Evolutionary conservation across 169 alveolate genomes (phyloP), one percentile per base, ranked within the genome.

Genomic region (Eimeria tenella): DNA sequence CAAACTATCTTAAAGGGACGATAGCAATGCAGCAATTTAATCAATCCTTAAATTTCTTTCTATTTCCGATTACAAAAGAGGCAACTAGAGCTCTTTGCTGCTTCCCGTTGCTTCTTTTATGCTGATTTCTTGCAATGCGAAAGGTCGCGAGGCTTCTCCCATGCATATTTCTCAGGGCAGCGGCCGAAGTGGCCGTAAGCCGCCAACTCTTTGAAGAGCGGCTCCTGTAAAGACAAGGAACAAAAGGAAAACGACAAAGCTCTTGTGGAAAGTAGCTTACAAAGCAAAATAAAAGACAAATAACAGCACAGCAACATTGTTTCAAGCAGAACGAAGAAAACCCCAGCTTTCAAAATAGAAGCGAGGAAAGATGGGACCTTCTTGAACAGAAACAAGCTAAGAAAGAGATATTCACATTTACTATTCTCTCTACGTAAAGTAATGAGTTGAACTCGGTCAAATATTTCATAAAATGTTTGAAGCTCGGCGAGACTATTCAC

Each of bases 121-220:
- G 42, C 42, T 17, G 70, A 8, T 58, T 82, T 74, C 50, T 74
- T 89, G 83, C 88, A 83, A 79, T 84, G 90, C 50, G 93, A 73
- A 13, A 97, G 96, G 84, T 97, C 98, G 88, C 95, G 96, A 65
- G 96, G 92, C 62, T 94, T 93, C 97, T 99, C 99, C 99, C 99
- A 99, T 10, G 98, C 96, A 96, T 98, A 98, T 83, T 96, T 93
- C 56, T 83, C 97, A 25, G 97, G 98, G 88, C 96, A 96, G 82
- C 99, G 98, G 53, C 99, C 99, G 95, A 99, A 99, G 94, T 99
- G 99, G 8, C 99, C 99, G 96, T 99, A 99, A 60, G 98, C 98
- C 10, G 99, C 98, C 63, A 99, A 97, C 93, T 98, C 97, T 58
- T 96, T 88, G 97, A 97, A 99, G 50, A 98, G 96, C 17, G 99